These are phyloP conservation scores for Eremothecium gossypii DNA, from an alignment of 1,139 yeast species.

Conservation along the genomic window DNA sequence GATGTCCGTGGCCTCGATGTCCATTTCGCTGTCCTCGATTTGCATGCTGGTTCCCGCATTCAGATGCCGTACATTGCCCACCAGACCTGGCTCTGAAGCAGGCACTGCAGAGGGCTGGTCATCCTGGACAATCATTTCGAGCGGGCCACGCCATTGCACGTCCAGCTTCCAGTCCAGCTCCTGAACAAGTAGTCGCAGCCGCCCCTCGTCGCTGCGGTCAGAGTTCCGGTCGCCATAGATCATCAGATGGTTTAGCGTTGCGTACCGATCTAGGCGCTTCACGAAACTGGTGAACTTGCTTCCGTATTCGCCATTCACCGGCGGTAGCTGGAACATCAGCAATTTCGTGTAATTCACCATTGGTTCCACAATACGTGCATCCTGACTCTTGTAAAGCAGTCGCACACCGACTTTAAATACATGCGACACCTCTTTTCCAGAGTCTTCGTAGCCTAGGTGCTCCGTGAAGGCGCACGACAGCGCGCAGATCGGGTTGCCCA, in stretches of 20 bases:
- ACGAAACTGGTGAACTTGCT: constrained; percentile 24
- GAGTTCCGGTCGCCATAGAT: constrained; percentile 15
- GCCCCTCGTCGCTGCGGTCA: constrained; percentile 10
- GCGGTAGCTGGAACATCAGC: constrained; percentile 24
- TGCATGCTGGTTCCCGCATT: constrained; percentile 4
- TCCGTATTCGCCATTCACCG: constrained; percentile 24
- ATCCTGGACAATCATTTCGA: constrained; percentile 15
- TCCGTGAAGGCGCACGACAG: constrained; percentile 27
- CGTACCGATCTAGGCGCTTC: constrained; percentile 26
- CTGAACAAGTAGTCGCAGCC: constrained; percentile 22
- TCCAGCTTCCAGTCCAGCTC: constrained; percentile 28
- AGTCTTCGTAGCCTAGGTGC: constrained; percentile 8
- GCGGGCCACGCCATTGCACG: constrained; percentile 29
- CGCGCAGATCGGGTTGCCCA: constrained; percentile 20
- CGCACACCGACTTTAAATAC: constrained; percentile 27
- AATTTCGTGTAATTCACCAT: constrained; percentile 20
- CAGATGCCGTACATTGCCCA: constrained; percentile 6
- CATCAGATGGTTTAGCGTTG: constrained; percentile 21
- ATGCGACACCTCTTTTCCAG: constrained; percentile 22
- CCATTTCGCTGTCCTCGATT: constrained; percentile 7
- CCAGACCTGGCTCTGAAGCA: neutral
- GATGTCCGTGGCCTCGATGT: neutral
- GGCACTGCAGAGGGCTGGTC: constrained; percentile 3
- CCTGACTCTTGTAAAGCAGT: constrained; percentile 23
- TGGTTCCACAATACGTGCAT: constrained; percentile 26